A percentile compares a stretch with the other conserved stretches of the same genome.
Conservation (phyloP, 2,329 filamentous ascomycete species). For the Cadophora luteo-olivacea region DNA sequence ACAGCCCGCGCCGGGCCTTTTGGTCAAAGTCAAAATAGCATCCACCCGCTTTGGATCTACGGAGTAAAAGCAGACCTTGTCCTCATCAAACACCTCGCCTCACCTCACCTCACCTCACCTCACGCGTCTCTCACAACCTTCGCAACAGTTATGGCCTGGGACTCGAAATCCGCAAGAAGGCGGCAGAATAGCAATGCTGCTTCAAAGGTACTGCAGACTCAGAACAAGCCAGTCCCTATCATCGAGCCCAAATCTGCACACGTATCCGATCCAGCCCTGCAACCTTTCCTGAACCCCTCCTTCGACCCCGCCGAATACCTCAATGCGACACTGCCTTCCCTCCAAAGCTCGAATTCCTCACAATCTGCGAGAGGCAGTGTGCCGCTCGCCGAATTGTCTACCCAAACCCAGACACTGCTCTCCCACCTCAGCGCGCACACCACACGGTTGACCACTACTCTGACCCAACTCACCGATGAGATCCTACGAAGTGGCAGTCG, state of each 20-base stretch:
- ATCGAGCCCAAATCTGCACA: slow-evolving; percentile 57
- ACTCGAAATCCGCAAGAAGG: slow-evolving; percentile 40
- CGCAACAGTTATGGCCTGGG: slow-evolving; percentile 39
- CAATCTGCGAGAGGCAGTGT: slow-evolving; percentile 46
- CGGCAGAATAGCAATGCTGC: slow-evolving; percentile 40
- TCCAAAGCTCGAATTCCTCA: slow-evolving; percentile 52
- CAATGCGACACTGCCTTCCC: slow-evolving; percentile 76
- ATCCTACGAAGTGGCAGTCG: slow-evolving; percentile 88
- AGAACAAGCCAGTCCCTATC: slow-evolving; percentile 23
- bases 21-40: not conserved
- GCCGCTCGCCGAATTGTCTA: slow-evolving; percentile 77
- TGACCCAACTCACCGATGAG: slow-evolving; percentile 93
- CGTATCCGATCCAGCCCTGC: slow-evolving; percentile 74
- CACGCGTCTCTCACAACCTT: not conserved
- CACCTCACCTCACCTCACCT: not conserved
- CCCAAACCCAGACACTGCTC: slow-evolving; percentile 82
- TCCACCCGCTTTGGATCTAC: not conserved
- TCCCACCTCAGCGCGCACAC: slow-evolving; percentile 90
- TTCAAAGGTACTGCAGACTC: slow-evolving; percentile 25
- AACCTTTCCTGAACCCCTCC: slow-evolving; percentile 74
- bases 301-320: slow-evolving; percentile 90
- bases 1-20: not conserved
- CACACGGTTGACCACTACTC: slow-evolving; percentile 76
- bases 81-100: too few species aligned
- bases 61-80: not conserved